Base-by-base conservation (phyloP, 1,284 basidiomycete species). In the Apiotrichum porosum region DNA sequence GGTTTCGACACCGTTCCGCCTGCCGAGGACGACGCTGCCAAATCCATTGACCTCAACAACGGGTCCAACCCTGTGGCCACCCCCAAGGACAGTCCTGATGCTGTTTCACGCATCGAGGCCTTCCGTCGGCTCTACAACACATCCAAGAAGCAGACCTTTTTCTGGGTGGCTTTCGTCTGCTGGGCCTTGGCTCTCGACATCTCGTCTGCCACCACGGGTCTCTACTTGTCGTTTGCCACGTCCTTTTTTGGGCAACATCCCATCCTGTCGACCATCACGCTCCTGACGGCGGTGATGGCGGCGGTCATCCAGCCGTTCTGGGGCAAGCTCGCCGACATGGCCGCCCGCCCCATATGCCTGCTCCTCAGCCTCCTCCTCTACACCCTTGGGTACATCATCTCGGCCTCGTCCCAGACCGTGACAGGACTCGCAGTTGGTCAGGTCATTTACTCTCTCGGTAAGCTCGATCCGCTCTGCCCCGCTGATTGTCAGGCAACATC, bases 291-390 rank as follows among this genome's bases (percentile, higher is more conserved):
- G 24, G 61, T 71, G 45, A 60, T 68, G 37, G 53, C 57, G 15
- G 82, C 82, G 19, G 78, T 83, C 37, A 80, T 85, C 31, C 89
- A 89, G 72, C 87, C 87, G 2, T 78, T 87, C 37, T 83, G 87
- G 59, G 87, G 86, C 3, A 88, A 88, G 70, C 69, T 88, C 30
- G 81, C 85, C 2, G 86, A 90, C 62, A 80, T 85, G 49, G 65
- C 35, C 51, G 63, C 63, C 13, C 19, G 9, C 15, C 21, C 2
- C 10, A 21, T 15, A 13, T 19, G 6, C 13, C 32, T 83, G 60
- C 69, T 80, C 32, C 59, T 67, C 47, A 60, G 68, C 36, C 53
- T 63, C 17, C 18, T 61, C 12, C 63, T 69, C 49, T 72, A 65
- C 52, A 56, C 54, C 10, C 34, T 72, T 21, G 70, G 70, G 5